A percentile compares a stretch with the other conserved stretches of the same genome.
Evolutionary conservation across 345 rosid species (phyloP).

Genomic region (Salix caprea): DNA sequence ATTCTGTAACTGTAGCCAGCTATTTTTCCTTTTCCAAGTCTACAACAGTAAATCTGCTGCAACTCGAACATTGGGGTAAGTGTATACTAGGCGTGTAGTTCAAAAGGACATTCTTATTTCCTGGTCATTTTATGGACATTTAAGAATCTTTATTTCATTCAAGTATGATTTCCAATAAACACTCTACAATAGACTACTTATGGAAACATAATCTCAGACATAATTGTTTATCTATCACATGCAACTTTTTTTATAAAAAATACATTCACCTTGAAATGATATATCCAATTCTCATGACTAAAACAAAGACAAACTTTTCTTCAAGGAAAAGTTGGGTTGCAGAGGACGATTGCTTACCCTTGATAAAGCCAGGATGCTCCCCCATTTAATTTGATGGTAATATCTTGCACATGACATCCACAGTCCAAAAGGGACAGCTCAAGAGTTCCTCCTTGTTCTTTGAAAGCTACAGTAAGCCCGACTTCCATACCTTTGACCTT

Average conservation of each 20-base stretch:
- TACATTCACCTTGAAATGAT: background rate
- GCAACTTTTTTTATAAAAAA: too few species aligned
- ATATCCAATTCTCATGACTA: background rate
- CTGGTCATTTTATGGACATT: too few species aligned
- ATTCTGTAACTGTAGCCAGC: background rate
- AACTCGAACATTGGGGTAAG: too few species aligned
- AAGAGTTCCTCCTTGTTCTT: slow-evolving; percentile 42
- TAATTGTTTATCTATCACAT: too few species aligned
- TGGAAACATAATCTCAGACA: too few species aligned
- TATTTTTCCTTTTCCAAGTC: too few species aligned
- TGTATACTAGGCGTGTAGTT: too few species aligned
- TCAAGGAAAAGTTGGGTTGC: background rate
- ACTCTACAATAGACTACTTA: too few species aligned
- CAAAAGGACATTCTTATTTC: too few species aligned
- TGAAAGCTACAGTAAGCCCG: slow-evolving; percentile 29
- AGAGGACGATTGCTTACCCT: slow-evolving; percentile 37
- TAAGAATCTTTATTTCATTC: too few species aligned
- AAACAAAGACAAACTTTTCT: background rate
- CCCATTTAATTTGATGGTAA: slow-evolving; percentile 58
- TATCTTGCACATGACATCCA: slow-evolving; percentile 48
- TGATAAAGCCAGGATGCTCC: slow-evolving; percentile 90
- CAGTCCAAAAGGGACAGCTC: slow-evolving; percentile 40
- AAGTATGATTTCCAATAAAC: too few species aligned
- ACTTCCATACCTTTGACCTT: slow-evolving; percentile 68
- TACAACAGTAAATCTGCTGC: too few species aligned